These are phyloP conservation scores for Comarum palustre DNA, from an alignment of 306 rosid genomes.

Conservation along the genomic window DNA sequence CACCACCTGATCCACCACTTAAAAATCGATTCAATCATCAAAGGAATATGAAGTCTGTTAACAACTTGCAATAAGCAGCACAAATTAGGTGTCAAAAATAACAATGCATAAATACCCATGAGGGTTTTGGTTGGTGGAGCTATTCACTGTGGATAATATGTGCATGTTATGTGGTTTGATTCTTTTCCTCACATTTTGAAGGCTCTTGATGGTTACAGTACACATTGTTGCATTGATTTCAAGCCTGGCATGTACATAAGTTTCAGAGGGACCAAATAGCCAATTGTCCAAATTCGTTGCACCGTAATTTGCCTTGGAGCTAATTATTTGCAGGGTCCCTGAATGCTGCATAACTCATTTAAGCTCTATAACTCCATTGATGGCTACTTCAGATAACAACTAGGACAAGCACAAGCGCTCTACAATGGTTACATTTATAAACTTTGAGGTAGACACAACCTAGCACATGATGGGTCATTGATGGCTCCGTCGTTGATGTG, in stretches of 20 bases:
- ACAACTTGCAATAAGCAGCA: conserved; percentile 5
- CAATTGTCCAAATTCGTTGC: conserved; percentile 7
- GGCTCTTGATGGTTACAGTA: background rate
- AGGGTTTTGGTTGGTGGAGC: conserved; percentile 9
- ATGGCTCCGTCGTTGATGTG: too few species aligned
- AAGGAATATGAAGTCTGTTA: background rate
- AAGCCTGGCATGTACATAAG: background rate
- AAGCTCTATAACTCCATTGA: background rate
- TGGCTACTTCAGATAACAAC: background rate
- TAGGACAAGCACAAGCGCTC: background rate
- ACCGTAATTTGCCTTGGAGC: background rate
- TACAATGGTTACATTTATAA: background rate
- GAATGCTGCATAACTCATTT: background rate
- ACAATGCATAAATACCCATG: background rate
- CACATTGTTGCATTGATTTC: background rate
- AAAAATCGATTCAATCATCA: conserved; percentile 8
- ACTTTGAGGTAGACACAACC: background rate
- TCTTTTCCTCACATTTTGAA: background rate
- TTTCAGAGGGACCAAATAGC: background rate
- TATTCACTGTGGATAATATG: conserved; percentile 1
- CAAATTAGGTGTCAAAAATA: conserved; percentile 10
- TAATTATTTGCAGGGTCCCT: background rate
- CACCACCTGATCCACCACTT: conserved; percentile 9
- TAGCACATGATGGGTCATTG: too few species aligned
- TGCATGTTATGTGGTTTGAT: conserved; percentile 16